Conservation (phyloP, 257 asterid species). For the Jasminum sambac region DNA sequence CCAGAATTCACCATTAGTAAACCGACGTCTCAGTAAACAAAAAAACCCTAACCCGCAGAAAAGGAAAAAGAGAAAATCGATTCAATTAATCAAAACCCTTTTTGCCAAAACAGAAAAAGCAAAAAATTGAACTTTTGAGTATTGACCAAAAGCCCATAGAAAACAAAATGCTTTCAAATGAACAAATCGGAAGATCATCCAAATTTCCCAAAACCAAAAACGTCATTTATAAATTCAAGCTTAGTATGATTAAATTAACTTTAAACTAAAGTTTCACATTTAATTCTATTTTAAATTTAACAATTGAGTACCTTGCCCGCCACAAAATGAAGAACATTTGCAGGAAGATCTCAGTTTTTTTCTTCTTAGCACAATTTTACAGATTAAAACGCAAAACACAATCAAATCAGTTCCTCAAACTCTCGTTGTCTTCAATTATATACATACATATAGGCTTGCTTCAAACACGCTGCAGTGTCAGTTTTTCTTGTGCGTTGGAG, state of each 20-base stretch:
- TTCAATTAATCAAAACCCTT: constrained; percentile 33
- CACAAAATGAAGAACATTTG: constrained; percentile 46
- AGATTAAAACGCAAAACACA: constrained; percentile 9
- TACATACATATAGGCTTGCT: constrained; percentile 20
- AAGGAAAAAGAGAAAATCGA: constrained; percentile 24
- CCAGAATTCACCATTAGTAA: constrained; percentile 33
- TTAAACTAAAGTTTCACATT: constrained; percentile 17
- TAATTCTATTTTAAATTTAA: constrained; percentile 24
- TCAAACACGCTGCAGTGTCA: constrained; percentile 21
- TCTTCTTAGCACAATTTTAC: constrained; percentile 12
- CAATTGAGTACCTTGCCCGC: constrained; percentile 38
- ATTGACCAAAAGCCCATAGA: constrained; percentile 24
- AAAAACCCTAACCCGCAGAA: constrained; percentile 37
- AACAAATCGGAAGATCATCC: constrained; percentile 30
- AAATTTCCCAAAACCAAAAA: constrained; percentile 16
- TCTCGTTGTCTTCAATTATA: constrained; percentile 20
- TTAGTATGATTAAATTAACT: constrained; percentile 24
- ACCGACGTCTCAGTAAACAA: constrained; percentile 28
- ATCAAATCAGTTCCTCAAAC: constrained; percentile 14
- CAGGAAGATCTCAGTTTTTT: constrained; percentile 37
- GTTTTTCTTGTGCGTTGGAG: constrained; percentile 22
- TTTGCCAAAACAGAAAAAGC: constrained; percentile 18
- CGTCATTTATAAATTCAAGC: constrained; percentile 15
- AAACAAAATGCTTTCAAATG: constrained; percentile 23
- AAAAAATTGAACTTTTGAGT: constrained; percentile 25